phyloP scores from a whole-genome alignment of 2,329 filamentous ascomycete genomes.

The Trichoderma gracile region DNA sequence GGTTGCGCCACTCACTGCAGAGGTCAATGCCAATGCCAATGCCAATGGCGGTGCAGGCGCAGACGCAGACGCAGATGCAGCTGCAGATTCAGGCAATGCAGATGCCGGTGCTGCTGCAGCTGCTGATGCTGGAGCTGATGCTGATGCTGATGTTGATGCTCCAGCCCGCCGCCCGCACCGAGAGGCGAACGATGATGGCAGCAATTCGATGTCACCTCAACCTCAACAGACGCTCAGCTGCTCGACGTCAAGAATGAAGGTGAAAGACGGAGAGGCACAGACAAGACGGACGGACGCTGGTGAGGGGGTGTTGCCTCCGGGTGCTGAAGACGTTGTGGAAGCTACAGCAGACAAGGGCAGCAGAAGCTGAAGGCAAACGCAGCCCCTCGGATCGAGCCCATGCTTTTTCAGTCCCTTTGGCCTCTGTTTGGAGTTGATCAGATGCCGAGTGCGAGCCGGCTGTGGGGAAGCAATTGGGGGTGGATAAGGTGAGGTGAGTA shows the following conservation, averaged over 20 bases:
- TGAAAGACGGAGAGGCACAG: too few relatives aligned
- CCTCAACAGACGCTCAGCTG: too few relatives aligned
- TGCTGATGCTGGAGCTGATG: too few relatives aligned
- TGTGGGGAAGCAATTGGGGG: conserved; percentile 25
- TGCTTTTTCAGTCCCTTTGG: background rate
- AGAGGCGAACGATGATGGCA: conserved; percentile 1
- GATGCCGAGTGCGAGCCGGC: conserved; percentile 21
- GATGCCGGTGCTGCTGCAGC: background rate
- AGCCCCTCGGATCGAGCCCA: conserved; percentile 25
- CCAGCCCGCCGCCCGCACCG: too few relatives aligned
- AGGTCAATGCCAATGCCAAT: background rate
- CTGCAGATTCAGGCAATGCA: background rate
- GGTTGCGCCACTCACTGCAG: too few relatives aligned
- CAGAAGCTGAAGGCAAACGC: conserved; percentile 10
- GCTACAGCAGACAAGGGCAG: background rate
- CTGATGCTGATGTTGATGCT: too few relatives aligned
- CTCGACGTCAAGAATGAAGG: too few relatives aligned
- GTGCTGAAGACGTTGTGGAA: too few relatives aligned
- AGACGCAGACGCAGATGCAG: background rate
- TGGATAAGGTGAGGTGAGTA: background rate
- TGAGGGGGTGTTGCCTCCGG: too few relatives aligned
- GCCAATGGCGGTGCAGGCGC: background rate
- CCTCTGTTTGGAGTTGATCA: conserved; percentile 25
- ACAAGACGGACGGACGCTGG: too few relatives aligned
- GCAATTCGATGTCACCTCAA: too few relatives aligned